These are phyloP conservation scores for Picea sitchensis DNA, from an alignment of 75 land plant genomes.

Conservation along the genomic window DNA sequence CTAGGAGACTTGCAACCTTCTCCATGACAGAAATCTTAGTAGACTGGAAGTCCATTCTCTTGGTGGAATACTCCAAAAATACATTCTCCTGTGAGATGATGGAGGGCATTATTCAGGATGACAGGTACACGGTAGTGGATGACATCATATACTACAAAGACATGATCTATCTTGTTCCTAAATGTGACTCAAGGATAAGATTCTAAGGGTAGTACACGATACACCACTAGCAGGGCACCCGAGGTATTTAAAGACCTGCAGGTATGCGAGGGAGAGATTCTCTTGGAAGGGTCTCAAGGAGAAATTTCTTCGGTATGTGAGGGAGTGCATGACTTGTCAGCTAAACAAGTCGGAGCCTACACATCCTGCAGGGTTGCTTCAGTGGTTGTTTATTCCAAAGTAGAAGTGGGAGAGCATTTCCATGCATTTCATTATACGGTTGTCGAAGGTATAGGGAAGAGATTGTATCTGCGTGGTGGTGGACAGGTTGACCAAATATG, in stretches of 20 bases:
- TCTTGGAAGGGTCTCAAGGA: neutral
- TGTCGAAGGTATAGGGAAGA: neutral
- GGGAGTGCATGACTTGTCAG: neutral
- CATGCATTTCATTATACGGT: neutral
- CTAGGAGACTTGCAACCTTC: too few species aligned
- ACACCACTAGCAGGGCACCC: neutral
- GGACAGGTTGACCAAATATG: neutral
- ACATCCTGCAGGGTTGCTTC: neutral
- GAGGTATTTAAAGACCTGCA: neutral
- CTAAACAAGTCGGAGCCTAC: too few species aligned
- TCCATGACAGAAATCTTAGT: too few species aligned
- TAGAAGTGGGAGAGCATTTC: neutral
- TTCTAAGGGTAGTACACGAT: neutral
- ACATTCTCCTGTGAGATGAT: too few species aligned
- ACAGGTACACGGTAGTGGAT: neutral
- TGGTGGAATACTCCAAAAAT: too few species aligned
- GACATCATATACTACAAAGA: neutral
- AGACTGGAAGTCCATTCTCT: too few species aligned
- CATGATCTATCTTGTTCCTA: too few species aligned
- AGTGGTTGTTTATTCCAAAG: neutral
- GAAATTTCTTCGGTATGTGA: neutral
- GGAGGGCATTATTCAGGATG: too few species aligned
- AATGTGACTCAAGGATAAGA: too few species aligned
- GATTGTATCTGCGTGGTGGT: neutral
- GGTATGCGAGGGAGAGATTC: neutral